Conservation (phyloP, 805 yeast genomes). For the Teunomyces gatunensis region DNA sequence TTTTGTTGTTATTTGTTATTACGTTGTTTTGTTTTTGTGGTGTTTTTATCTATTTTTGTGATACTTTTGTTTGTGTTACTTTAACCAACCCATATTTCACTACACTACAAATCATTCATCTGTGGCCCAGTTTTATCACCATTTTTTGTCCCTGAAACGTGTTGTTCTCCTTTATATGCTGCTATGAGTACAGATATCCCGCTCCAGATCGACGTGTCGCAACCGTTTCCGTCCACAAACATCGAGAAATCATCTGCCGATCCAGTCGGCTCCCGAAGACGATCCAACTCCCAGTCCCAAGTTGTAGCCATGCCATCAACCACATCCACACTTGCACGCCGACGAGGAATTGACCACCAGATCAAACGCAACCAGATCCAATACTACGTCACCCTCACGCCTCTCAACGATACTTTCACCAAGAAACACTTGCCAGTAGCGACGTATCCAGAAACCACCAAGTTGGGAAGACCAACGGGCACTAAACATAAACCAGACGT, state of each 20-base stretch:
- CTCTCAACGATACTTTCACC: slow-evolving; percentile 80
- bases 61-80: background rate
- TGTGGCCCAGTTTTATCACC: background rate
- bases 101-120: background rate
- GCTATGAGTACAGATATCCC: slow-evolving; percentile 18
- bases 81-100: background rate
- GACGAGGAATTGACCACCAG: slow-evolving; percentile 14
- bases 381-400: slow-evolving; percentile 66
- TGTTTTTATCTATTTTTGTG: background rate
- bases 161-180: background rate
- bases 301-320: slow-evolving; percentile 25
- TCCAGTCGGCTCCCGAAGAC: slow-evolving; percentile 16
- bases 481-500: slow-evolving; percentile 56
- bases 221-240: slow-evolving; percentile 7
- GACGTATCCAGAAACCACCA: slow-evolving; percentile 73
- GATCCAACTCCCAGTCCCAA: slow-evolving; percentile 44
- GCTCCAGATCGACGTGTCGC: slow-evolving; percentile 19
- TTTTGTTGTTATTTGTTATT: background rate
- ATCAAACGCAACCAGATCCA: slow-evolving; percentile 26
- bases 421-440: slow-evolving; percentile 80
- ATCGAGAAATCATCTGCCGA: background rate
- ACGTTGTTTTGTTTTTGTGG: background rate
- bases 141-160: background rate
- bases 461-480: slow-evolving; percentile 87
- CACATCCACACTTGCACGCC: slow-evolving; percentile 7